phyloP scores from a whole-genome alignment of 1,139 yeast genomes.

The Saccharomyces hybrid region DNA sequence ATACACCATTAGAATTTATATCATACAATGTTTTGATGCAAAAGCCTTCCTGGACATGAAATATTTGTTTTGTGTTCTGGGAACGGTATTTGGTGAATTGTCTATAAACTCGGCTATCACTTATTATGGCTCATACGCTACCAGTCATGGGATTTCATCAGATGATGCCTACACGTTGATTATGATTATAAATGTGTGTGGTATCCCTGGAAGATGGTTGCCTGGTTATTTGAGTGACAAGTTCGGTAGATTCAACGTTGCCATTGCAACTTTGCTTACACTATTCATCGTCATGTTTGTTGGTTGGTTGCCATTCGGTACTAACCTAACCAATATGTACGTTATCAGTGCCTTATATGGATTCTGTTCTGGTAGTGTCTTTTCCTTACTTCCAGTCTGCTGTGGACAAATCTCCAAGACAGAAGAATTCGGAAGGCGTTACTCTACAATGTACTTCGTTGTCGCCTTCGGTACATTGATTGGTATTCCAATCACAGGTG shows the following conservation, averaged over 20 bases:
- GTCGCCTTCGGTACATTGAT: conserved; percentile 52
- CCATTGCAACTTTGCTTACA: conserved; percentile 35
- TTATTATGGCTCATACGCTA: conserved; percentile 44
- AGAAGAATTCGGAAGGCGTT: conserved; percentile 58
- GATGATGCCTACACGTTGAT: conserved; percentile 40
- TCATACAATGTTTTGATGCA: conserved; percentile 37
- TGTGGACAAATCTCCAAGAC: conserved; percentile 58
- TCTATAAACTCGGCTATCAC: conserved; percentile 39
- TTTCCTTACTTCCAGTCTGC: conserved; percentile 43
- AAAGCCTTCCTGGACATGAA: conserved; percentile 37
- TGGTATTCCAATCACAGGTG: conserved; percentile 48
- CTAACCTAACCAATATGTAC: conserved; percentile 35
- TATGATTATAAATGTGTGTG: conserved; percentile 42
- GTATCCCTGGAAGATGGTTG: conserved; percentile 43
- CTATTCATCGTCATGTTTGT: conserved; percentile 38
- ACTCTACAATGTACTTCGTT: conserved; percentile 60
- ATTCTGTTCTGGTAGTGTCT: conserved; percentile 43
- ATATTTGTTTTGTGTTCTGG: conserved; percentile 35
- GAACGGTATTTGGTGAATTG: conserved; percentile 39
- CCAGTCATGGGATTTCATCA: conserved; percentile 37
- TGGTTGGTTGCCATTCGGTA: conserved; percentile 41
- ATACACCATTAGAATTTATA: conserved; percentile 15
- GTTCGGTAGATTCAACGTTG: conserved; percentile 47
- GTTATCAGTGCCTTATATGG: conserved; percentile 47
- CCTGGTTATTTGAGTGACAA: conserved; percentile 44